A percentile compares a stretch with the other conserved stretches of the same genome.
Conservation (phyloP, 225 moss, liverwort and hornwort species). For the Anthoceros angustus region DNA sequence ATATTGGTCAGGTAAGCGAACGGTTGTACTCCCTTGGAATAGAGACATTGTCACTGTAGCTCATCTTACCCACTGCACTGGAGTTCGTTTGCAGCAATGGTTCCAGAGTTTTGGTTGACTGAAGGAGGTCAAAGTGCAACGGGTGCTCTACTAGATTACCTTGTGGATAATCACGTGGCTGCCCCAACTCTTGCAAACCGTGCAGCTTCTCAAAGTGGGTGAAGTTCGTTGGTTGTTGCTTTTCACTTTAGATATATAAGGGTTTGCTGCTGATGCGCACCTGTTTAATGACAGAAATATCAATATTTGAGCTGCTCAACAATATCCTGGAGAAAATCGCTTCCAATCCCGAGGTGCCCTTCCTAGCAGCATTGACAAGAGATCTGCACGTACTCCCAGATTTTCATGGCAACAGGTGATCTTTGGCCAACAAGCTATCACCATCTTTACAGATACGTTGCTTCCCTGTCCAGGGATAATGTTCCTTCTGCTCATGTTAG, state of each 20-base stretch:
- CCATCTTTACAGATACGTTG: not conserved
- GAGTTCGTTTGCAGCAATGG: constrained; percentile 57
- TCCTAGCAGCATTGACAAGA: constrained; percentile 66
- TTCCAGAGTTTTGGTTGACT: constrained; percentile 84
- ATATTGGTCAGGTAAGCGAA: constrained; percentile 78
- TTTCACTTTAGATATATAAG: not conserved
- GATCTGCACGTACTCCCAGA: constrained; percentile 81
- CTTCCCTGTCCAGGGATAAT: constrained; percentile 4
- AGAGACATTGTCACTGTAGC: not conserved
- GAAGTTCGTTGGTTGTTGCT: not conserved
- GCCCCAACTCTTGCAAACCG: constrained; percentile 68
- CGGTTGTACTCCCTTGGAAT: not conserved
- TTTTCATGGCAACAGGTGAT: constrained; percentile 94
- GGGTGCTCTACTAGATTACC: constrained; percentile 76
- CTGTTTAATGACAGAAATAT: constrained; percentile 36
- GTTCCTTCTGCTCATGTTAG: constrained; percentile 16
- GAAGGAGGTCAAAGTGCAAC: constrained; percentile 99
- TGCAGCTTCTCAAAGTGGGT: constrained; percentile 69
- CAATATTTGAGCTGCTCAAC: constrained; percentile 83
- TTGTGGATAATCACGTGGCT: constrained; percentile 81
- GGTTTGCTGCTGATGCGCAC: not conserved
- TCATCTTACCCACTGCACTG: too few relatives aligned
- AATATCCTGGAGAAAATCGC: constrained; percentile 56
- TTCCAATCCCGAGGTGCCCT: constrained; percentile 37
- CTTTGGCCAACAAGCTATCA: too few relatives aligned